phyloP scores from a whole-genome alignment of 192 early-diverging fungal genomes.

The Mortierella claussenii region DNA sequence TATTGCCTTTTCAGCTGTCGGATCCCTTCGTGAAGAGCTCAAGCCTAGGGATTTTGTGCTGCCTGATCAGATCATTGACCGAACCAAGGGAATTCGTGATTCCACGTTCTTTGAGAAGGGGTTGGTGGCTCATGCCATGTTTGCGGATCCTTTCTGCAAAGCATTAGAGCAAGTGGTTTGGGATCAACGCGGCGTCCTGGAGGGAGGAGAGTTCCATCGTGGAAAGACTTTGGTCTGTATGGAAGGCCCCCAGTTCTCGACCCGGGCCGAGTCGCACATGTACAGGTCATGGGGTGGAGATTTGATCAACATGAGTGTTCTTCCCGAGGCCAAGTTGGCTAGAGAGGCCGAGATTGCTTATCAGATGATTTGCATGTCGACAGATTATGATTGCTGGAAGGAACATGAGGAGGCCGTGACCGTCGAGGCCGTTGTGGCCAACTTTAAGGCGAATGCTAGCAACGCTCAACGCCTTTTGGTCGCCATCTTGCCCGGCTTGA shows the following conservation, averaged over 20 bases:
- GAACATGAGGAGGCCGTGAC: constrained; percentile 84
- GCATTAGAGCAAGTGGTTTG: constrained; percentile 79
- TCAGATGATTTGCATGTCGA: constrained; percentile 99
- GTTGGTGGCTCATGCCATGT: constrained; percentile 89
- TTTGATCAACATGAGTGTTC: constrained; percentile 97
- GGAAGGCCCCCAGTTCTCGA: constrained; percentile 99
- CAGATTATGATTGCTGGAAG: constrained; percentile 97
- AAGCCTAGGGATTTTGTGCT: constrained; percentile 94
- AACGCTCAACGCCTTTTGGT: constrained; percentile 86
- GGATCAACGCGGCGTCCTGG: constrained; percentile 53
- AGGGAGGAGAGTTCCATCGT: constrained; percentile 75
- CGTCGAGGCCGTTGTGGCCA: constrained; percentile 87
- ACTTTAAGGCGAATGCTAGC: constrained; percentile 83
- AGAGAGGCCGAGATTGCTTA: constrained; percentile 98
- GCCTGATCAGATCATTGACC: constrained; percentile 94
- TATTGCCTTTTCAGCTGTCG: constrained; percentile 97
- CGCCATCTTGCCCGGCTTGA: constrained; percentile 82
- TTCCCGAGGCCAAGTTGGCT: constrained; percentile 98
- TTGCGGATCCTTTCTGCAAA: constrained; percentile 93
- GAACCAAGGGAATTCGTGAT: constrained; percentile 96
- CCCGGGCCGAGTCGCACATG: constrained; percentile 95
- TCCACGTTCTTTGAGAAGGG: constrained; percentile 95
- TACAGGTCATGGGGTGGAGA: constrained; percentile 94
- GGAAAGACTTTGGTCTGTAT: constrained; percentile 94
- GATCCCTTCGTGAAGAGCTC: constrained; percentile 94